Conservation (phyloP, 306 rosid species). For the Pyrus communis region DNA sequence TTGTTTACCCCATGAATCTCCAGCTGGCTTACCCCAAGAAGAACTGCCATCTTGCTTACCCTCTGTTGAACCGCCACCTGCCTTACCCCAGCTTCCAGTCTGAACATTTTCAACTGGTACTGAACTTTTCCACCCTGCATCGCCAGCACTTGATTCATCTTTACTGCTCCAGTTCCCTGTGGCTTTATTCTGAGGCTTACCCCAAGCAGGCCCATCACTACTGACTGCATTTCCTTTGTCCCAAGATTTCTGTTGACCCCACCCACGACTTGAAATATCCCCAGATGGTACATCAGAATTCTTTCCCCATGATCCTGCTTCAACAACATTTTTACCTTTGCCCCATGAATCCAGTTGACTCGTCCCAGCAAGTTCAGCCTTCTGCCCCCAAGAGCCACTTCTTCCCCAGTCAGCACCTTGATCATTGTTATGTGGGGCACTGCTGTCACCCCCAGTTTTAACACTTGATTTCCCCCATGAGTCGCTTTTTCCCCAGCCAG, state of each 20-base stretch:
- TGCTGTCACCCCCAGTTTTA: neutral
- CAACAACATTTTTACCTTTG: slow-evolving; percentile 20
- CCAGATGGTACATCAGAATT: slow-evolving; percentile 12
- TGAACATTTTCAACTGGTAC: neutral
- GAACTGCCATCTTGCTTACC: neutral
- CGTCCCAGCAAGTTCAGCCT: slow-evolving; percentile 21
- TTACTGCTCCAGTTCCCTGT: slow-evolving; percentile 7
- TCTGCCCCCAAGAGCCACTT: slow-evolving; percentile 34
- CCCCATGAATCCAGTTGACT: slow-evolving; percentile 26
- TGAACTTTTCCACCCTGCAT: slow-evolving; percentile 13
- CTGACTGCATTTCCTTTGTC: slow-evolving; percentile 5
- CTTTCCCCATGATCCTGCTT: slow-evolving; percentile 24
- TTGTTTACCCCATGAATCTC: slow-evolving; percentile 26
- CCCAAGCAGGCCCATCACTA: slow-evolving; percentile 20
- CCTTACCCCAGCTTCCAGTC: neutral
- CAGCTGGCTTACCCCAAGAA: slow-evolving; percentile 3
- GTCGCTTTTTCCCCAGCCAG: neutral
- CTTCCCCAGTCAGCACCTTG: slow-evolving; percentile 51
- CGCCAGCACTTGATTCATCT: slow-evolving; percentile 8
- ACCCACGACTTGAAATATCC: slow-evolving; percentile 1
- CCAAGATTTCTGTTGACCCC: slow-evolving; percentile 15
- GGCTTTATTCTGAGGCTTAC: slow-evolving; percentile 9
- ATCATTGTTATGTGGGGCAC: slow-evolving; percentile 20
- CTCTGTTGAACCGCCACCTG: slow-evolving; percentile 1
- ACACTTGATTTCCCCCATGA: neutral